Evolutionary conservation across 345 rosid species (phyloP), one percentile per base, ranked within the genome.

Genomic region (Gossypium australe): DNA sequence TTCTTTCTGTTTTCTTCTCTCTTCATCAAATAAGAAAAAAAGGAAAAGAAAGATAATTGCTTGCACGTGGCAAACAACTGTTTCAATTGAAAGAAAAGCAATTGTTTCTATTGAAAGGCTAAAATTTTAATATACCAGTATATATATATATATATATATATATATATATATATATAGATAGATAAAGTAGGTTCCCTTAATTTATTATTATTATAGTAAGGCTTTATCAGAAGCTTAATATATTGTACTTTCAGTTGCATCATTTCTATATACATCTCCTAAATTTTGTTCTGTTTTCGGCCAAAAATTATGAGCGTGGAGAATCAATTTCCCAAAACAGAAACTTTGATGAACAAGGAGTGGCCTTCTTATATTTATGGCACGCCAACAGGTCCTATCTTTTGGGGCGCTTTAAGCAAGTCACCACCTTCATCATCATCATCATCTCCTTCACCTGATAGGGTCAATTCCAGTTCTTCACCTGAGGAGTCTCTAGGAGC

Each of bases 281-380:
- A 53, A 12, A 25, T 63, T 59, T 78, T 77, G 75, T 44, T 56
- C 61, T 57, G 59, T 79, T 73, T 62, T n/a, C 65, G 70, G 56
- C 49, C 57, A 57, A 67, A 58, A 80, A 71, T 34, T 69, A 51
- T 27, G 47, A 77, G 64, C 56, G 80, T 85, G 87, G 89, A 82
- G 63, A 82, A 82, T 68, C 85, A 84, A 78, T 76, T 87, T 85
- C 89, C 87, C 4, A 83, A 85, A 86, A 78, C 80, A 76, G 89
- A 85, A 81, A 82, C 76, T 81, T 85, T 84, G 73, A 69, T 84
- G 78, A 76, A 74, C 78, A 86, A 82, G 86, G 85, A 77, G 78
- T 68, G 80, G 41, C 81, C 84, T 25, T 80, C 86, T 76, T 79
- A 78, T 61, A 72, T 81, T 67, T 76, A 81, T 67, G 83, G 85